phyloP scores from a whole-genome alignment of 495 filamentous ascomycete species.

The Tuber umbilicatum region DNA sequence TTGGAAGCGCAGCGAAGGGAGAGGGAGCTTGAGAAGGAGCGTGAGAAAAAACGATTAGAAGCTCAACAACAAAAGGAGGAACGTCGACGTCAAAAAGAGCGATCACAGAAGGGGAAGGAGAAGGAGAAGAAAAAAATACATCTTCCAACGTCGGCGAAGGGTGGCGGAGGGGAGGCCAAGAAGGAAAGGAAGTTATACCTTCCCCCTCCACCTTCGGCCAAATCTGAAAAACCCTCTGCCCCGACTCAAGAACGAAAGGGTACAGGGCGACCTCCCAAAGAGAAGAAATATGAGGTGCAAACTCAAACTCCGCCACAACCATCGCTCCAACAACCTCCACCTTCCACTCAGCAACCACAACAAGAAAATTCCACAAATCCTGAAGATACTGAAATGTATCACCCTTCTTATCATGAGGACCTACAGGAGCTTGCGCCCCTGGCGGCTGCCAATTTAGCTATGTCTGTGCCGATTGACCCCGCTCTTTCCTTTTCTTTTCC shows the following conservation, averaged over 20 bases:
- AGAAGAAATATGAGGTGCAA: slow-evolving; percentile 3
- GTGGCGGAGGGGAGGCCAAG: slow-evolving; percentile 10
- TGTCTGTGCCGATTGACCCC: background rate
- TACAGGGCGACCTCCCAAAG: slow-evolving; percentile 26
- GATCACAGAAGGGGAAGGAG: slow-evolving; percentile 14
- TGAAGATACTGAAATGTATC: background rate
- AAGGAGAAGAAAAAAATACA: slow-evolving; percentile 32
- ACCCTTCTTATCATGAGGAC: background rate
- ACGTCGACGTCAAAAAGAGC: slow-evolving; percentile 23
- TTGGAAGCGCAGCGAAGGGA: slow-evolving; percentile 22
- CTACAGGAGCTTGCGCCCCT: background rate
- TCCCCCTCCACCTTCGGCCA: slow-evolving; percentile 13
- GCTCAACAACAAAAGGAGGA: slow-evolving; percentile 26
- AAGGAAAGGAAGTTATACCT: slow-evolving; percentile 26
- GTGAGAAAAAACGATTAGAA: slow-evolving; percentile 27
- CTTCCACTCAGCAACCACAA: background rate
- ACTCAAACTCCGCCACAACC: slow-evolving; percentile 1
- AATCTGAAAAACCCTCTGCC: slow-evolving; percentile 26
- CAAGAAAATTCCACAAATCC: background rate
- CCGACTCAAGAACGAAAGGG: slow-evolving; percentile 18
- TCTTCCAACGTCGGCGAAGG: slow-evolving; percentile 8
- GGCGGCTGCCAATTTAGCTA: background rate
- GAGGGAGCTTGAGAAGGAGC: slow-evolving; percentile 24
- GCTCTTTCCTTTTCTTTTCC: background rate
- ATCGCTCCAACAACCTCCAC: background rate